Base-by-base conservation (phyloP, 2,329 filamentous ascomycete genomes). In the Epicoccum sorghinum region DNA sequence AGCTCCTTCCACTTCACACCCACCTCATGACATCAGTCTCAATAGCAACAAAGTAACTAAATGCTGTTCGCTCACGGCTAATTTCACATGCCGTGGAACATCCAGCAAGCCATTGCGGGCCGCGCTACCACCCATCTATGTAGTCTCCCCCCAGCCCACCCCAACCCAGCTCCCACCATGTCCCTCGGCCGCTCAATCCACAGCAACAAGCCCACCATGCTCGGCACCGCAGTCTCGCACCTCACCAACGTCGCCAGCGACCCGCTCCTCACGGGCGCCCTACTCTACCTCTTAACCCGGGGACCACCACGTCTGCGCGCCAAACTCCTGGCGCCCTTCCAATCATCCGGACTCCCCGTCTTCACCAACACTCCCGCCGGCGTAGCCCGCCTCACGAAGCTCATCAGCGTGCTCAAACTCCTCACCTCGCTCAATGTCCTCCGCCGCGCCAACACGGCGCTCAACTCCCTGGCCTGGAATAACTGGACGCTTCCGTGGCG, bases 401-500 rank as follows among this genome's bases (percentile, higher is more conserved):
- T 68, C 3, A 54, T 69, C 42, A 18, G 18, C 18, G 18, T 18
- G 18, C 18, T 18, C 18, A 37, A 45, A 2, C 44, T 68, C 3
- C 52, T 69, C 42, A 62, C 54, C 0, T 33, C 57, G 3, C 57
- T 71, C 25, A 70, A 71, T 3, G 46, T 67, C 4, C 35, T 58
- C 9, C 61, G 51, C n/a, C 56, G 57, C 12, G 49, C 62, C 18
- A 67, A 65, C 35, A 18, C 42, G 14, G 58, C 52, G 0, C 39
- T 70, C 29, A 69, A 68, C 33, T 30, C 55, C 2, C 38, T 66
- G 29, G 68, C 68, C 8, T 60, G 63, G 47, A 70, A 78, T 64
- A 74, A 76, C 51, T 78, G 75, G 71, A 49, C 47, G 1, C 43
- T 69, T 18, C 18, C 18, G 18, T 18, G 18, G 3, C 40, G 55